Evolutionary conservation across 768 basidiomycete species (phyloP), one percentile per base, ranked within the genome.

Genomic region (Pleurotus platypus): DNA sequence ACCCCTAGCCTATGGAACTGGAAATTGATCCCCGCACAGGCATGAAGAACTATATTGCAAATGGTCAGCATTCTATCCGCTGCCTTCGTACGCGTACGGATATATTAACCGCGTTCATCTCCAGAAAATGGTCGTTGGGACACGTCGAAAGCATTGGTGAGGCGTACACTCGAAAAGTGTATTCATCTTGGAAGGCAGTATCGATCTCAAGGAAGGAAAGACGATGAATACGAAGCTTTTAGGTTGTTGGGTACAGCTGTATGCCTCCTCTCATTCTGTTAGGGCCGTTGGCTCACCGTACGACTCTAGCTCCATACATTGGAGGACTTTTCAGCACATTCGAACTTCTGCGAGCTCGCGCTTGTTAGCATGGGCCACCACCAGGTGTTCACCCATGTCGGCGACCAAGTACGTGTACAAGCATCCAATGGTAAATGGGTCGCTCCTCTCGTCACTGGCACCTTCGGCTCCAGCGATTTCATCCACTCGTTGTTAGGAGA

Each of bases 21-120:
- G 89, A 94, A 63, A 78, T 98, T 5, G 95, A 98, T 68, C 83
- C 81, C 0, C 73, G 78, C 12, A 91, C 89, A 0, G 95, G 94
- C 2, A 95, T 98, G 94, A 95, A 95, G 77, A 98, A 94, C 63
- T 92, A 92, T 69, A 94, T 95, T 58, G 91, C 91, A 0, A 95
- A 94, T 68, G 84, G 85, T 82, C 58, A 9, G 64, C 43, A 6
- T 8, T 11, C 3, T 1, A 20, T 18, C 12, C 38, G 26, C 9
- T 22, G 8, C 3, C 38, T 22, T 24, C 9, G 13, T 58, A 38
- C 12, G 5, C 9, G 13, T 58, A 38, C 12, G 5, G 6, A 20
- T 20, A 11, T 45, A 56, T 27, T 27, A 7, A 27, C 15, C 39
- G n/a, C 24, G 24, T 38, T 40, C 8, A 5, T 35, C 38, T 7